These are phyloP conservation scores for Pestalotiopsis sp. DNA, from an alignment of 2,329 filamentous ascomycete species.

Conservation along the genomic window DNA sequence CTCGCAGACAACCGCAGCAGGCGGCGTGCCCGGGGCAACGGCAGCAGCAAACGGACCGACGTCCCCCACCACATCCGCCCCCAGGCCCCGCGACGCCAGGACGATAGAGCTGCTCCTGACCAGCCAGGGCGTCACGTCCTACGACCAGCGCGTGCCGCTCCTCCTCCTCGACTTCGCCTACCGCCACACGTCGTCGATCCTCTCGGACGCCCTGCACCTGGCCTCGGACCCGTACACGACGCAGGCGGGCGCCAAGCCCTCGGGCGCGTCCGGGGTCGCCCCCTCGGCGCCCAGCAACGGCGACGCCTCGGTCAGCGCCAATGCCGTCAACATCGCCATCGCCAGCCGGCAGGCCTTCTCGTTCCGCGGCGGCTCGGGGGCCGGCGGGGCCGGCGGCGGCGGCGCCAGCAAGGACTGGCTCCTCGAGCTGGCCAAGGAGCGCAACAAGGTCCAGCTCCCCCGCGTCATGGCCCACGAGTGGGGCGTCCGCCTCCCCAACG, in stretches of 20 bases:
- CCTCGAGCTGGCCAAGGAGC: slow-evolving; percentile 71
- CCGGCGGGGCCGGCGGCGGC: slow-evolving; percentile 44
- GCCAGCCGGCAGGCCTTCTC: slow-evolving; percentile 69
- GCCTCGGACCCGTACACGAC: slow-evolving; percentile 68
- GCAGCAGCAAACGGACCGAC: slow-evolving; percentile 25
- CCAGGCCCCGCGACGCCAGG: slow-evolving; percentile 75
- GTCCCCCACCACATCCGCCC: slow-evolving; percentile 40
- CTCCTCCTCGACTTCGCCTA: slow-evolving; percentile 87
- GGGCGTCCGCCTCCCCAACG: slow-evolving; percentile 67
- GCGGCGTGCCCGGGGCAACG: slow-evolving; percentile 17
- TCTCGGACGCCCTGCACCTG: slow-evolving; percentile 72
- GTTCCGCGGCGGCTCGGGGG: slow-evolving; percentile 59
- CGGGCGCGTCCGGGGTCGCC: slow-evolving; percentile 50
- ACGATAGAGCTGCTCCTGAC: slow-evolving; percentile 80
- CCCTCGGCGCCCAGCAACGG: slow-evolving; percentile 46
- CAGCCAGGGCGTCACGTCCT: slow-evolving; percentile 76
- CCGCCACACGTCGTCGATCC: slow-evolving; percentile 73
- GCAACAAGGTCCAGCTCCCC: slow-evolving; percentile 69
- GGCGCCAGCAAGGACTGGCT: slow-evolving; percentile 75
- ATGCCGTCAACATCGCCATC: slow-evolving; percentile 74
- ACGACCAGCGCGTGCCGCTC: slow-evolving; percentile 80
- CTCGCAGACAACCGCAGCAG: slow-evolving; percentile 21
- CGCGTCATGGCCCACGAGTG: slow-evolving; percentile 66
- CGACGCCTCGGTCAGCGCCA: slow-evolving; percentile 63
- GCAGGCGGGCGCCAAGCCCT: slow-evolving; percentile 56